Base-by-base conservation (phyloP, 192 early-diverging fungal genomes). In the Coemansia sp. region DNA sequence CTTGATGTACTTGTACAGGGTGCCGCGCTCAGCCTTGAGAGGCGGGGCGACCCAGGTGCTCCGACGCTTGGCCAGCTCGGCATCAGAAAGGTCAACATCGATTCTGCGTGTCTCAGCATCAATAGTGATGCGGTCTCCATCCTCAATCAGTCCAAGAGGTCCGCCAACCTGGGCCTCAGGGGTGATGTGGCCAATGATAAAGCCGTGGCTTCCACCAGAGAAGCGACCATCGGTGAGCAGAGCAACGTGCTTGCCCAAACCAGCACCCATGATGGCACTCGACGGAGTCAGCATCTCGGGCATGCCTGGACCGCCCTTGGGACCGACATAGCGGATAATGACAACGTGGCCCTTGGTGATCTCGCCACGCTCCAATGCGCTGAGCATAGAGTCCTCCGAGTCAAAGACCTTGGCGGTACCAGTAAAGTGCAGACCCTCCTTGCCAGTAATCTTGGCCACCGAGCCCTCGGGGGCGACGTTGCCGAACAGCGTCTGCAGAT, bases 391-490 rank as follows among this genome's bases (percentile, higher is more conserved):
- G 58, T 88, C 84, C 68, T 99, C 97, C 28, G 85, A 83, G 45
- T 99, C 91, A 60, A 85, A 99, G 22, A 94, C 92, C 48, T 85
- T 85, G 40, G 97, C 97, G 6, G 81, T 79, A 17, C 97, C 97
- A 32, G 73, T 65, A 60, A 99, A 99, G 39, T 59, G 37, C 9
- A 97, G 80, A 17, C 97, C 97, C 81, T 99, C 93, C 78, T 99
- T 99, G 44, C 97, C 97, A 9, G 97, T 99, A 78, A 99, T 99
- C 80, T 99, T 99, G 43, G 97, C 97, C 30, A 99, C 97, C 7
- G 88, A 88, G 9, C 94, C 95, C 51, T 91, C 86, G 30, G 97
- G 95, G 25, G 97, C 93, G 15, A 99, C 80, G 62, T 93, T 94
- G 53, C 97, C 97, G 42, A 81, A 77, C 58, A 99, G 73, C 43